phyloP scores from a whole-genome alignment of 2,329 filamentous ascomycete species.

The Mariannaea sp. region DNA sequence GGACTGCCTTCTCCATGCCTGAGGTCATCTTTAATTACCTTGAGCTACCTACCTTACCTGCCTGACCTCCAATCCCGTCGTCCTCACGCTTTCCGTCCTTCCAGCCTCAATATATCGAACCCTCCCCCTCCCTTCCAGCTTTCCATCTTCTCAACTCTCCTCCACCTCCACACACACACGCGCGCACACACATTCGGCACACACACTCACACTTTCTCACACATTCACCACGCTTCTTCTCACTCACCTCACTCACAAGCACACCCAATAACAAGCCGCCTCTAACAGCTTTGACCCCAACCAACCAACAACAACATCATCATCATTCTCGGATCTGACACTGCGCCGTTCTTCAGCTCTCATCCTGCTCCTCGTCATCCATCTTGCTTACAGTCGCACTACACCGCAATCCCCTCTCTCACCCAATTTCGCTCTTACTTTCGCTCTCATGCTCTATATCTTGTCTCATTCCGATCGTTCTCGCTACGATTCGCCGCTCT shows the following conservation, averaged over 20 bases:
- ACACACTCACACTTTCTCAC: too few relatives aligned
- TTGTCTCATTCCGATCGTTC: background rate
- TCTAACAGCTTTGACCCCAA: slow-evolving; percentile 16
- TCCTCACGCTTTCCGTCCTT: slow-evolving; percentile 20
- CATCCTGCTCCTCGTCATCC: background rate
- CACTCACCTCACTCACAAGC: too few relatives aligned
- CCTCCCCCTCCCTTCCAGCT: slow-evolving; percentile 14
- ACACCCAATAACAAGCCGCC: slow-evolving; percentile 22
- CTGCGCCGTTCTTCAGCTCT: slow-evolving; percentile 7
- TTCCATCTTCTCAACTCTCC: slow-evolving; percentile 5
- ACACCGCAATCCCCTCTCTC: background rate
- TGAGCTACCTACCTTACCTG: slow-evolving; percentile 12
- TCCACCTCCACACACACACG: slow-evolving; percentile 32
- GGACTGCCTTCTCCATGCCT: too few relatives aligned
- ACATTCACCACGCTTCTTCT: too few relatives aligned
- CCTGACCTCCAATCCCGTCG: slow-evolving; percentile 24
- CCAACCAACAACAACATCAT: too few relatives aligned
- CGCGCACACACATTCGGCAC: too few relatives aligned
- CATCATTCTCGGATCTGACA: slow-evolving; percentile 11
- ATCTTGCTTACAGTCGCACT: slow-evolving; percentile 1
- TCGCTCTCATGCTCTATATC: slow-evolving; percentile 4
- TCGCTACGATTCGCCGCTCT: slow-evolving; percentile 5
- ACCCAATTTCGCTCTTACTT: slow-evolving; percentile 3
- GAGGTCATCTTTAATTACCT: background rate
- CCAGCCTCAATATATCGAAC: slow-evolving; percentile 20